Conservation (phyloP, 805 yeast species). For the Scheffersomyces lignosus region DNA sequence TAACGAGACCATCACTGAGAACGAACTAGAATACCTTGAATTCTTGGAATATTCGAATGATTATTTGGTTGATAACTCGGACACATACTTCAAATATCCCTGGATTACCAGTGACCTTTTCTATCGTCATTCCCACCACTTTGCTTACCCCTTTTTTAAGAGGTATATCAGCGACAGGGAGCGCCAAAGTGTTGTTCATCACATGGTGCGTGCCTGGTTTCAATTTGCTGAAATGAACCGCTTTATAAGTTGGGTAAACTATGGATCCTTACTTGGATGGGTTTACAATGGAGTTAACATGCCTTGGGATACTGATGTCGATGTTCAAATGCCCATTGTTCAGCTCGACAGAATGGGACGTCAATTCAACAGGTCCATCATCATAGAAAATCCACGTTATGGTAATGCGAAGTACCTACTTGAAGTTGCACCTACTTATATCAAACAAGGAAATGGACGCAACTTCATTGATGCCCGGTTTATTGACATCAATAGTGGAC, state of each 20-base stretch:
- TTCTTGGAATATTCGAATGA: constrained; percentile 27
- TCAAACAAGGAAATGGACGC: constrained; percentile 18
- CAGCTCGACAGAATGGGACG: constrained; percentile 14
- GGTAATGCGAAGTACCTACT: constrained; percentile 19
- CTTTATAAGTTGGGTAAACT: constrained; percentile 28
- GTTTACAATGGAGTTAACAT: constrained; percentile 18
- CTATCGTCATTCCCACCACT: constrained; percentile 29
- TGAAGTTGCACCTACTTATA: constrained; percentile 21
- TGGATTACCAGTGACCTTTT: constrained; percentile 38
- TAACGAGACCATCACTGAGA: constrained; percentile 9
- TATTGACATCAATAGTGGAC: constrained; percentile 23
- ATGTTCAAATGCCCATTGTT: constrained; percentile 16
- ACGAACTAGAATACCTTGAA: constrained; percentile 25
- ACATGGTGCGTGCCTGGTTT: constrained; percentile 39
- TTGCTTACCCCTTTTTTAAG: constrained; percentile 38
- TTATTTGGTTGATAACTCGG: constrained; percentile 19
- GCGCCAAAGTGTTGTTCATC: constrained; percentile 37
- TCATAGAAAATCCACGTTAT: constrained; percentile 15
- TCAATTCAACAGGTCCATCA: constrained; percentile 11
- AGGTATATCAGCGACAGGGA: constrained; percentile 35
- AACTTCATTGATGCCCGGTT: constrained; percentile 19
- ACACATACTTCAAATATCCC: constrained; percentile 38
- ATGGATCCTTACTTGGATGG: constrained; percentile 21
- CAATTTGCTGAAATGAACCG: constrained; percentile 32
- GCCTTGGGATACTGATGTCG: constrained; percentile 21